These are phyloP conservation scores for Niveomyces coronatus DNA, from an alignment of 2,329 filamentous ascomycete species.

Conservation along the genomic window DNA sequence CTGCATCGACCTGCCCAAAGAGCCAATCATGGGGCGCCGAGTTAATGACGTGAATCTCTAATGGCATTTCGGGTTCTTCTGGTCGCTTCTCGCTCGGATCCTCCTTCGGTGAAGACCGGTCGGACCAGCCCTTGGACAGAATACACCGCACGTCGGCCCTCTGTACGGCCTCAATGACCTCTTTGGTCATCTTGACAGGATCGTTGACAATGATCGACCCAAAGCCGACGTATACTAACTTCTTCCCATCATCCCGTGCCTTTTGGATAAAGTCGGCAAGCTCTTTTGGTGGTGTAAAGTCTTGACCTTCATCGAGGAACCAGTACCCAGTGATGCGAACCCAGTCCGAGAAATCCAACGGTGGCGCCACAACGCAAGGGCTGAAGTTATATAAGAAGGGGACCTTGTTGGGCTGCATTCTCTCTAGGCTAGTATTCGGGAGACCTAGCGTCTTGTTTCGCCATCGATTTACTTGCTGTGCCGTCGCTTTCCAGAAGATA, in stretches of 20 bases:
- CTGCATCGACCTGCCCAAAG: conserved; percentile 87
- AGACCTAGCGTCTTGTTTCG: conserved; percentile 70
- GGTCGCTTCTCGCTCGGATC: conserved; percentile 36
- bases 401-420: conserved; percentile 94
- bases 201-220: conserved; percentile 92
- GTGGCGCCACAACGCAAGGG: conserved; percentile 84
- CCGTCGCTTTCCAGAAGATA: conserved; percentile 91
- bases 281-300: conserved; percentile 65
- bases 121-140: conserved; percentile 93
- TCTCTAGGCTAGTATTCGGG: conserved; percentile 72
- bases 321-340: conserved; percentile 95
- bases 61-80: conserved; percentile 56
- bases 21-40: conserved; percentile 94
- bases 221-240: conserved; percentile 93
- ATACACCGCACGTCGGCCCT: conserved; percentile 93
- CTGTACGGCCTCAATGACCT: conserved; percentile 83
- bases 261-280: conserved; percentile 73
- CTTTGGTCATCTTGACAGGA: conserved; percentile 75
- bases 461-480: conserved; percentile 88
- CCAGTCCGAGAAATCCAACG: conserved; percentile 95
- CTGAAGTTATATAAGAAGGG: conserved; percentile 98
- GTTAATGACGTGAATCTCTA: conserved; percentile 80
- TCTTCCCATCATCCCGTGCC: conserved; percentile 73
- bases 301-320: conserved; percentile 73
- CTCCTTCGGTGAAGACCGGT: conserved; percentile 51